Evolutionary conservation across 805 yeast genomes (phyloP).

Genomic region (Yamadazyma scolyti): DNA sequence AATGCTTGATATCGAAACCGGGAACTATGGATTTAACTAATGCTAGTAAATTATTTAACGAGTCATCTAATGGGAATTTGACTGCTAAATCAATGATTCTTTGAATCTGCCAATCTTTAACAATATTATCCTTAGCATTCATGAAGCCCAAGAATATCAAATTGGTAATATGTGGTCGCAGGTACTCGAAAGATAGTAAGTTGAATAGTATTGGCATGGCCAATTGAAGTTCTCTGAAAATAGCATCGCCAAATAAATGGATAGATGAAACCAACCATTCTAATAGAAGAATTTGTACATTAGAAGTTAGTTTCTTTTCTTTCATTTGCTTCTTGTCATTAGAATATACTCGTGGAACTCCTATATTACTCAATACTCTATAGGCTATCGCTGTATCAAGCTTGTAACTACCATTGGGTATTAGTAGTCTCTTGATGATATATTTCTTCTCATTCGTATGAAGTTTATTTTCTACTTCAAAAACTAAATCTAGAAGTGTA

Average conservation of each 20-base stretch:
- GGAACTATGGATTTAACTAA: conserved; percentile 20
- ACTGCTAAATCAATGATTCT: conserved; percentile 21
- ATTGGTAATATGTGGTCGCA: conserved; percentile 18
- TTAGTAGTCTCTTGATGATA: conserved; percentile 7
- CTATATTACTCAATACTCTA: conserved; percentile 9
- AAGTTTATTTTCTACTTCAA: conserved; percentile 5
- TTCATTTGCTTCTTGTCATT: conserved; percentile 11
- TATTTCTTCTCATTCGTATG: conserved; percentile 10
- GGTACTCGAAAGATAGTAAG: conserved; percentile 20
- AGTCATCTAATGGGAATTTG: conserved; percentile 30
- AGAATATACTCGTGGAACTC: conserved; percentile 14
- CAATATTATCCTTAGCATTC: conserved; percentile 12
- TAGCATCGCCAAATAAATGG: conserved; percentile 13
- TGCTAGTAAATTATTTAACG: conserved; percentile 18
- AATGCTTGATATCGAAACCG: conserved; percentile 11
- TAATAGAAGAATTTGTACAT: conserved; percentile 16
- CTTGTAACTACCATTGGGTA: conserved; percentile 9
- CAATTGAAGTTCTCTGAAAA: conserved; percentile 9
- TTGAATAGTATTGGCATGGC: conserved; percentile 17
- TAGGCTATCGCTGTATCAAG: conserved; percentile 7
- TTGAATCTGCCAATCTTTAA: conserved; percentile 28
- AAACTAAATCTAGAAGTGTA: conserved; percentile 9
- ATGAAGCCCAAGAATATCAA: conserved; percentile 16
- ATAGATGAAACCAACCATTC: conserved; percentile 20
- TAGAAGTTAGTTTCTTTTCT: conserved; percentile 10